phyloP scores from a whole-genome alignment of 129 eudicot species.

The Flaveria trinervia region DNA sequence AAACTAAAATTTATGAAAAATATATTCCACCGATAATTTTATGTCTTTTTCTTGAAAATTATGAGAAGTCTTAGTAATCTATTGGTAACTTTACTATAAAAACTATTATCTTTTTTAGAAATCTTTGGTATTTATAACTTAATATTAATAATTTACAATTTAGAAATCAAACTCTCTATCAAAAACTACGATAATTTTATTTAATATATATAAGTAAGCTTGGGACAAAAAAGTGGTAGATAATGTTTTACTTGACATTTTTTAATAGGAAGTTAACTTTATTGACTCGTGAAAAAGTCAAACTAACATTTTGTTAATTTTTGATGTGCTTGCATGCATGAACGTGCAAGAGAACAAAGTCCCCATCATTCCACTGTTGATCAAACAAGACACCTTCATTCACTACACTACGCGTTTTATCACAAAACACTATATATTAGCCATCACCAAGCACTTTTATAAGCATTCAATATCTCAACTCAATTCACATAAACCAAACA shows the following conservation, averaged over 20 bases:
- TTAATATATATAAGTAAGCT: background rate
- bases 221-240: background rate
- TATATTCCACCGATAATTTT: no score
- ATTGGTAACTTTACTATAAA: no score
- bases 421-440: background rate
- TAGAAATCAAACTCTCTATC: no score
- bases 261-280: background rate
- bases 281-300: slow-evolving; percentile 11
- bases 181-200: no score
- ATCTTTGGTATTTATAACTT: no score
- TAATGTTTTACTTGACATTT: background rate
- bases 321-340: slow-evolving; percentile 18
- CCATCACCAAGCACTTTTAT: background rate
- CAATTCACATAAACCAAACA: background rate
- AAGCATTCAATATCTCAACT: background rate
- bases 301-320: background rate
- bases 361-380: slow-evolving; percentile 19
- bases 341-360: slow-evolving; percentile 11
- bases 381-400: slow-evolving; percentile 32
- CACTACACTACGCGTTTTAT: slow-evolving; percentile 26
- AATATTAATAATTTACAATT: no score
- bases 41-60: no score
- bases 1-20: no score
- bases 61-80: no score
- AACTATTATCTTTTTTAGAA: no score